Percentiles rank a stretch among this genome's conserved stretches.
These are phyloP conservation scores for Neonectria hederae DNA, from an alignment of 2,329 filamentous ascomycete species.

Conservation along the genomic window DNA sequence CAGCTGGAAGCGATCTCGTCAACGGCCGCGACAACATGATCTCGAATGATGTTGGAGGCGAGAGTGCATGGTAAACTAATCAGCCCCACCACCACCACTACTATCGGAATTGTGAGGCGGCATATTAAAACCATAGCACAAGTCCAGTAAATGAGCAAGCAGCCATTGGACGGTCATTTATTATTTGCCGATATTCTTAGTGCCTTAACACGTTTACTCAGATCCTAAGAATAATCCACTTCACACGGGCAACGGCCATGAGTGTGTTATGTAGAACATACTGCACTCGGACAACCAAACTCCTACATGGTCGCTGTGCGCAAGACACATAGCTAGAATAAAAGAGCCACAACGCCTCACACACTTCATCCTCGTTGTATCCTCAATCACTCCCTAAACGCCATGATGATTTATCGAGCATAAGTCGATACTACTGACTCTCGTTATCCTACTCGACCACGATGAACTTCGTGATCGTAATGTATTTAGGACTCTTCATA, in stretches of 20 bases:
- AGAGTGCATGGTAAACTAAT: constrained; percentile 15
- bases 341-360: not conserved
- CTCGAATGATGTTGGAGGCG: constrained; percentile 15
- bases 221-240: too few relatives aligned
- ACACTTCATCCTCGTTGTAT: not conserved
- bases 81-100: too few relatives aligned
- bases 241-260: not conserved
- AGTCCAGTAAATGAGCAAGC: not conserved
- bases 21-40: constrained; percentile 30
- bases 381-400: constrained; percentile 15
- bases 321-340: not conserved
- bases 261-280: not conserved
- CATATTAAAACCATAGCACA: not conserved
- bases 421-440: not conserved
- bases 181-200: not conserved
- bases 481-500: constrained; percentile 9
- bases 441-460: constrained; percentile 9
- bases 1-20: not conserved
- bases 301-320: not conserved
- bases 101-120: constrained; percentile 20
- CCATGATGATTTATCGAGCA: constrained; percentile 20
- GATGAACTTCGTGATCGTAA: constrained; percentile 29
- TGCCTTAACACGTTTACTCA: not conserved
- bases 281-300: not conserved
- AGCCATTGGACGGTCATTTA: too few relatives aligned